Conservation (phyloP, 164 flowering plant species). For the Berberis vulgaris region DNA sequence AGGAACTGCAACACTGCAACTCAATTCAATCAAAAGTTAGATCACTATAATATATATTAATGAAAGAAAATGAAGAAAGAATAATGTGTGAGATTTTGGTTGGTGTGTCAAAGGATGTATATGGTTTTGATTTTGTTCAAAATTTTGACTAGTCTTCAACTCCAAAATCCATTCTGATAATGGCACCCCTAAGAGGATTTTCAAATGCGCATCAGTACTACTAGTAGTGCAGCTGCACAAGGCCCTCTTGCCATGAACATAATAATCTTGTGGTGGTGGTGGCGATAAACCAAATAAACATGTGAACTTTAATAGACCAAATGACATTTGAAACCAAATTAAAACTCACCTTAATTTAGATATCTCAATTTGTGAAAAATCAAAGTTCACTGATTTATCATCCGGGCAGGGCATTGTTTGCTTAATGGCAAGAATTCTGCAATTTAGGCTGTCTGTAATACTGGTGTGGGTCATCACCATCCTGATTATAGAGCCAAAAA, state of each 20-base stretch:
- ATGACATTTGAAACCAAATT: not conserved
- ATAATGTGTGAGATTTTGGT: not conserved
- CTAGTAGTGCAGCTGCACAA: too few relatives aligned
- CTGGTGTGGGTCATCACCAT: conserved; percentile 37
- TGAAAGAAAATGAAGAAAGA: not conserved
- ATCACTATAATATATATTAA: not conserved
- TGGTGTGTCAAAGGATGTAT: not conserved
- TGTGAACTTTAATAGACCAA: not conserved
- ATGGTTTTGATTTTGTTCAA: too few relatives aligned
- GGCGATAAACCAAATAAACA: not conserved
- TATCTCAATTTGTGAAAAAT: conserved; percentile 74
- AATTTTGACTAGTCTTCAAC: too few relatives aligned
- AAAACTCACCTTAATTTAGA: conserved; percentile 36
- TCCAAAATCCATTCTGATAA: too few relatives aligned
- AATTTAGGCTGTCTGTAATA: conserved; percentile 39
- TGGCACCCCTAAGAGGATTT: too few relatives aligned
- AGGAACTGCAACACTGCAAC: conserved; percentile 38
- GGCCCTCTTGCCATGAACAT: too few relatives aligned
- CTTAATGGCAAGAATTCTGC: conserved; percentile 76
- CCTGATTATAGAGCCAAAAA: conserved; percentile 28
- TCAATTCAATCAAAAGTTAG: not conserved
- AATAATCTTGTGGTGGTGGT: not conserved
- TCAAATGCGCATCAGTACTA: too few relatives aligned
- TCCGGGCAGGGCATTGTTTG: conserved; percentile 25
- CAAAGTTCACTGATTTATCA: conserved; percentile 32